Evolutionary conservation across 495 filamentous ascomycete genomes (phyloP).

Genomic region (Neohortaea acidophila): DNA sequence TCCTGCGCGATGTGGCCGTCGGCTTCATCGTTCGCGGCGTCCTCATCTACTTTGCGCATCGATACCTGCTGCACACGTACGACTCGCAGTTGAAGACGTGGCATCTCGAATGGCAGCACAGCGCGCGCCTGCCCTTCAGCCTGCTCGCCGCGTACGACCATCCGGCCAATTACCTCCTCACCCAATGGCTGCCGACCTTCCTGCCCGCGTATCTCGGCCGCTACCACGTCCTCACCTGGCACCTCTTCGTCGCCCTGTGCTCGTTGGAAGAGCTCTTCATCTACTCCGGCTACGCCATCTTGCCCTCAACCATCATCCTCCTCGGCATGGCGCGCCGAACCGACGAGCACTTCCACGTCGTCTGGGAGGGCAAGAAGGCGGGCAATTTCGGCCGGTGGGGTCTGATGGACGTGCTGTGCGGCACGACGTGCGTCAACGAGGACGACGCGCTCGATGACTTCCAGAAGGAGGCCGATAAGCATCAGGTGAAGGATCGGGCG

Average conservation of each 20-base stretch:
- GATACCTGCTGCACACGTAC: constrained; percentile 47
- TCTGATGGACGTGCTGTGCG: constrained; percentile 57
- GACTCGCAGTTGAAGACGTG: constrained; percentile 25
- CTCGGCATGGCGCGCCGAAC: constrained; percentile 56
- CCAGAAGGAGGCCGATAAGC: constrained; percentile 43
- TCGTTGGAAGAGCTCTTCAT: constrained; percentile 65
- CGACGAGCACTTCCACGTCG: constrained; percentile 40
- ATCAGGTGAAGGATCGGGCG: constrained; percentile 36
- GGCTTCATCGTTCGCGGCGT: constrained; percentile 42
- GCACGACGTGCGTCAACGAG: constrained; percentile 41
- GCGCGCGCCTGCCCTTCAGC: constrained; percentile 44
- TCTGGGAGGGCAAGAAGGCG: constrained; percentile 33
- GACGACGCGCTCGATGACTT: constrained; percentile 42
- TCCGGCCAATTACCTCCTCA: constrained; percentile 54
- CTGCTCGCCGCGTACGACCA: constrained; percentile 66
- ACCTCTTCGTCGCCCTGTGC: constrained; percentile 49
- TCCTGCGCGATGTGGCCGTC: constrained; percentile 37
- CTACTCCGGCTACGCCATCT: constrained; percentile 59
- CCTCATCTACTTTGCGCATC: constrained; percentile 55
- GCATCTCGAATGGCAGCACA: constrained; percentile 54
- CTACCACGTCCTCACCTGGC: constrained; percentile 67
- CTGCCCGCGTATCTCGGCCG: constrained; percentile 49
- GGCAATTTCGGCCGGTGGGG: constrained; percentile 73
- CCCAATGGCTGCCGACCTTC: constrained; percentile 57
- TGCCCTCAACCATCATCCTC: constrained; percentile 58